Base-by-base conservation (phyloP, 345 rosid species). In the Zanthoxylum bungeanum region DNA sequence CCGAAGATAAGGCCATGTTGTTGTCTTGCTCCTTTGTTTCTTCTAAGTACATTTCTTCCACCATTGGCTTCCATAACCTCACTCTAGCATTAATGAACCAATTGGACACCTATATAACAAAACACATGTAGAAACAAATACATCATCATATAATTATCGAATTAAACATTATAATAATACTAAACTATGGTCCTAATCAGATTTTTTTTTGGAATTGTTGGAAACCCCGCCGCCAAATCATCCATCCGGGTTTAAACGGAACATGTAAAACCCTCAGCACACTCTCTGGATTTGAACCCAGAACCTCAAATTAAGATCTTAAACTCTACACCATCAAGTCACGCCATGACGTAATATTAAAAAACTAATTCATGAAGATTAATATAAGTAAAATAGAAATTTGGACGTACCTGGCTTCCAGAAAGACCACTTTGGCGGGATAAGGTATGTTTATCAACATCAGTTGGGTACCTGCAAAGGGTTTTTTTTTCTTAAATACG, bases 61-160 rank as follows among this genome's bases (percentile, higher is more conserved):
- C 91, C 99, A 96, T 96, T n/a, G 99, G 99, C 74, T 96, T 96
- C 99, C 99, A 96, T 21, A 96, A 83, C 86, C 99, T 93, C 75
- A 96, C 99, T 78, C 99, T 88, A 70, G 99, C 99, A 81, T 96
- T 96, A 30, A 96, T 96, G 81, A 96, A 96, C 99, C 99, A 96
- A 78, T 96, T 96, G 59, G 92, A 86, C 44, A 88, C 93, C 93
- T 91, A 66, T 74, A 44, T 40, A 64, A 79, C 42, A 25, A 69
- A 72, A 62, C 73, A 68, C 31, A 55, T 46, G 36, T 22, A 70
- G 30, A 55, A 62, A 67, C 46, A 72, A 71, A 65, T 55, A 28
- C n/a, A n/a, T n/a, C n/a, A n/a, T n/a, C n/a, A n/a, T n/a, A n/a
- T n/a, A n/a, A n/a, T 76, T 52, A 42, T 55, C 64, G 67, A 9